Evolutionary conservation across 306 rosid species (phyloP), one percentile per base, ranked within the genome.

Genomic region (Quercus glauca): DNA sequence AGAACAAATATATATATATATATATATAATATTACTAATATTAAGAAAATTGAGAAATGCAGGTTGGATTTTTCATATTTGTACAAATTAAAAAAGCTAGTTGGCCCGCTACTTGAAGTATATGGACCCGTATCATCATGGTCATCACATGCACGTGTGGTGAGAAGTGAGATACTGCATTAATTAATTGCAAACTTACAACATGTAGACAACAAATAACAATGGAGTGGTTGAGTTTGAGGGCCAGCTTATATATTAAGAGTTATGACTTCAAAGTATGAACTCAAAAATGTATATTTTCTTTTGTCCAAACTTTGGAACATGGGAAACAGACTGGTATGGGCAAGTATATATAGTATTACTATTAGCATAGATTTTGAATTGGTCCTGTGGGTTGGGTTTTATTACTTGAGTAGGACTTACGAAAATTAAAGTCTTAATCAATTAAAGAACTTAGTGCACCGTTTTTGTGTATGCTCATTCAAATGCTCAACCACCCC

Each of bases 271-370:
- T 31, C 20, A 55, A 73, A 56, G 37, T 33, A 56, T 41, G 35
- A 18, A 55, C 68, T 56, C 28, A 75, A 26, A 69, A 45, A 0
- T 59, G 4, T 14, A 12, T 59, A 10, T 20, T 23, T 59, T 21
- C 10, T 3, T 10, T 59, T 59, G 23, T 28, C 65, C 65, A 23
- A 11, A 21, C 49, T 29, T 72, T 72, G 21, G 60, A 76, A 63
- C 55, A 65, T 76, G 49, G 73, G 49, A 63, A 37, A 61, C 14
- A 76, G 79, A 45, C 61, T 76, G 80, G 79, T 49, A 51, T 68
- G 55, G 79, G 56, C 51, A 76, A 76, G 23, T 26, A 55, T 26
- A 1, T 35, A 35, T 35, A 1, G 41, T 5, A 35, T 37, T 37
- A 37, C 45, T 0, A 20, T 11, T 59, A 23, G 65, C 65, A 59